Percentiles rank a stretch among this genome's conserved stretches.
Evolutionary conservation across 2,329 filamentous ascomycete species (phyloP).

Genomic region (Aspergillus tubingensis): DNA sequence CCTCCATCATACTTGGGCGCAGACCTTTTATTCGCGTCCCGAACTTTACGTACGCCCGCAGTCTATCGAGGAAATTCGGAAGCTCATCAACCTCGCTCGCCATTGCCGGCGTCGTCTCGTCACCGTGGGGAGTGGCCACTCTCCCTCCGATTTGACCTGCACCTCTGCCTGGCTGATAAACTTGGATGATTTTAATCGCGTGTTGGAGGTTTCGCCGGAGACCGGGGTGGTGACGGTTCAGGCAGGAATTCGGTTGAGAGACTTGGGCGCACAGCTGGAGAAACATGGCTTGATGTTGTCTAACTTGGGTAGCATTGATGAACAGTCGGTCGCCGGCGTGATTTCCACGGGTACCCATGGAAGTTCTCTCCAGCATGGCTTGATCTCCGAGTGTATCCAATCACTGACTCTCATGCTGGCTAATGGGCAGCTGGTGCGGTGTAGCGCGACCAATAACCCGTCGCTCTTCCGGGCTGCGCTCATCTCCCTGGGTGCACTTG

Average conservation of each 20-base stretch:
- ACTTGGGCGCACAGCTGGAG: conserved; percentile 73
- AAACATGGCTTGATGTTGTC: conserved; percentile 78
- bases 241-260: conserved; percentile 80
- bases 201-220: conserved; percentile 69
- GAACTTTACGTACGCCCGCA: conserved; percentile 89
- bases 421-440: conserved; percentile 72
- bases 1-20: conserved; percentile 89
- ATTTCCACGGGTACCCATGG: conserved; percentile 94
- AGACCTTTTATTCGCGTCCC: conserved; percentile 84
- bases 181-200: conserved; percentile 75
- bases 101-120: conserved; percentile 78
- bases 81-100: conserved; percentile 77
- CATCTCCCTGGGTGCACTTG: conserved; percentile 83
- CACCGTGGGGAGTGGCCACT: conserved; percentile 88
- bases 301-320: conserved; percentile 91
- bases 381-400: conserved; percentile 77
- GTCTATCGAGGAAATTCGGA: conserved; percentile 77
- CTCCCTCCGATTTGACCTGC: conserved; percentile 87
- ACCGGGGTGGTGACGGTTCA: conserved; percentile 73
- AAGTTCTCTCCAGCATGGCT: conserved; percentile 77
- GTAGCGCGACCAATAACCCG: conserved; percentile 66
- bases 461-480: conserved; percentile 87
- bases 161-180: conserved; percentile 95
- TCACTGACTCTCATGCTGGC: conserved; percentile 78
- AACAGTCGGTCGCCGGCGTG: conserved; percentile 88